A percentile compares a stretch with the other conserved stretches of the same genome.
These are phyloP conservation scores for Pyrenochaeta sp. DNA, from an alignment of 2,329 filamentous ascomycete species.

Conservation along the genomic window DNA sequence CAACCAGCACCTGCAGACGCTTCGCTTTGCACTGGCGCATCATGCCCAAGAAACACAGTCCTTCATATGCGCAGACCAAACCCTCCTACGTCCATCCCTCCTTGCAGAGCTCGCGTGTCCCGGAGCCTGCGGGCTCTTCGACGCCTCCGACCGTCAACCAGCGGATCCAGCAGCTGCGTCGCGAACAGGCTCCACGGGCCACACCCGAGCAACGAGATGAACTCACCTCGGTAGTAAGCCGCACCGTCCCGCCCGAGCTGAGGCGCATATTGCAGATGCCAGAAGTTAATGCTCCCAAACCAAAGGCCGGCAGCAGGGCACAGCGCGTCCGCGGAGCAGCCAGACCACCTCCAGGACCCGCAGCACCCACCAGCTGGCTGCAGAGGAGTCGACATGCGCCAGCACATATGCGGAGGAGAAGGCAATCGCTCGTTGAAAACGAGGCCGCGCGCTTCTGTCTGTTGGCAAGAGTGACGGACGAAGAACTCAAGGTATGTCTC, in stretches of 20 bases:
- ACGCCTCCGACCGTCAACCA: slow-evolving; percentile 54
- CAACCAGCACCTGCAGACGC: no score
- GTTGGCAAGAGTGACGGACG: slow-evolving; percentile 31
- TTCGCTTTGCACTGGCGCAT: slow-evolving; percentile 1
- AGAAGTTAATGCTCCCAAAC: slow-evolving; percentile 55
- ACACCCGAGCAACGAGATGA: slow-evolving; percentile 53
- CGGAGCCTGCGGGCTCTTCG: slow-evolving; percentile 28
- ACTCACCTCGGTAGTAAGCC: slow-evolving; percentile 51
- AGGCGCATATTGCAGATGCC: slow-evolving; percentile 54
- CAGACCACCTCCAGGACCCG: slow-evolving; percentile 52
- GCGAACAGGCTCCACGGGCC: slow-evolving; percentile 50
- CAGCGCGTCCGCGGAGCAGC: slow-evolving; percentile 30
- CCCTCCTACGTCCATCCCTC: slow-evolving; percentile 50
- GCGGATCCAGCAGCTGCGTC: slow-evolving; percentile 55
- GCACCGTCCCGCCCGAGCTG: slow-evolving; percentile 55
- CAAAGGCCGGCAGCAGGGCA: slow-evolving; percentile 49
- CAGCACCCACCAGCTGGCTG: slow-evolving; percentile 56
- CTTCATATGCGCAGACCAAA: slow-evolving; percentile 51
- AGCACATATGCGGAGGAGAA: slow-evolving; percentile 18
- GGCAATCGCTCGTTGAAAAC: slow-evolving; percentile 14
- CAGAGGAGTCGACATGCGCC: slow-evolving; percentile 42
- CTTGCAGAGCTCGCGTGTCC: slow-evolving; percentile 39
- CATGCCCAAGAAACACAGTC: slow-evolving; percentile 59
- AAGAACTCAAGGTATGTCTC: slow-evolving; percentile 36
- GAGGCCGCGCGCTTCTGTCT: slow-evolving; percentile 28